A percentile compares a stretch with the other conserved stretches of the same genome.
Evolutionary conservation across 1,284 basidiomycete species (phyloP).

Genomic region (Fistulinella staudtii): DNA sequence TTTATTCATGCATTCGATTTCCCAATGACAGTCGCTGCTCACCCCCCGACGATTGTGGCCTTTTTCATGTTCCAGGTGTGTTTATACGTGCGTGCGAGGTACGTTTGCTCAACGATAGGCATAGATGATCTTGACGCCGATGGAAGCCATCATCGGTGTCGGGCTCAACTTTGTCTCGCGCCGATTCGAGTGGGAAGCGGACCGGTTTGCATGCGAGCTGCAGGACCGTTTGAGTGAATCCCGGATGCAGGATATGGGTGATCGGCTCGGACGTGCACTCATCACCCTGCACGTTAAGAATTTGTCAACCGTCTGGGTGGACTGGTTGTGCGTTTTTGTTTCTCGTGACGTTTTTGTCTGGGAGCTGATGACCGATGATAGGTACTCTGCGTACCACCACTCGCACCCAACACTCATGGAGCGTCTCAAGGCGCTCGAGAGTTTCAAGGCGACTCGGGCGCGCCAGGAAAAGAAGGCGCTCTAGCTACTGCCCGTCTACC

Average conservation of each 20-base stretch:
- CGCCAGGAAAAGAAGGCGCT: conserved; percentile 29
- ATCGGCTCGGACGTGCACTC: conserved; percentile 77
- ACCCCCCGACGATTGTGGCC: conserved; percentile 82
- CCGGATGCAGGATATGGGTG: conserved; percentile 69
- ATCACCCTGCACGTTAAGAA: conserved; percentile 87
- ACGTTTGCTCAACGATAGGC: not conserved
- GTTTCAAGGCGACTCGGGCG: conserved; percentile 38
- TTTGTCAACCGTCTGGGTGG: conserved; percentile 86
- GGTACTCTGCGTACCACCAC: conserved; percentile 89
- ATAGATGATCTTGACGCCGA: conserved; percentile 78
- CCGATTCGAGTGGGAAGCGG: conserved; percentile 88
- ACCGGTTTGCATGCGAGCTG: conserved; percentile 74
- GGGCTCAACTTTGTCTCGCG: conserved; percentile 79
- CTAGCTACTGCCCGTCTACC: conserved; percentile 4
- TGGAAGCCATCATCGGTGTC: conserved; percentile 77
- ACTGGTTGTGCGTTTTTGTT: conserved; percentile 68
- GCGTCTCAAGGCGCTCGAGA: conserved; percentile 75
- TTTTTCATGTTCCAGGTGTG: conserved; percentile 81
- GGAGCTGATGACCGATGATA: conserved; percentile 24
- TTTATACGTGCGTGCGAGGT: not conserved
- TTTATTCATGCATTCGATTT: conserved; percentile 89
- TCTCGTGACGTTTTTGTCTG: not conserved
- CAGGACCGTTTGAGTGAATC: conserved; percentile 43
- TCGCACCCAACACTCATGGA: conserved; percentile 90
- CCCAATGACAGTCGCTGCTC: conserved; percentile 56